Evolutionary conservation across 768 basidiomycete species (phyloP).

Genomic region (Daedalea quercina): DNA sequence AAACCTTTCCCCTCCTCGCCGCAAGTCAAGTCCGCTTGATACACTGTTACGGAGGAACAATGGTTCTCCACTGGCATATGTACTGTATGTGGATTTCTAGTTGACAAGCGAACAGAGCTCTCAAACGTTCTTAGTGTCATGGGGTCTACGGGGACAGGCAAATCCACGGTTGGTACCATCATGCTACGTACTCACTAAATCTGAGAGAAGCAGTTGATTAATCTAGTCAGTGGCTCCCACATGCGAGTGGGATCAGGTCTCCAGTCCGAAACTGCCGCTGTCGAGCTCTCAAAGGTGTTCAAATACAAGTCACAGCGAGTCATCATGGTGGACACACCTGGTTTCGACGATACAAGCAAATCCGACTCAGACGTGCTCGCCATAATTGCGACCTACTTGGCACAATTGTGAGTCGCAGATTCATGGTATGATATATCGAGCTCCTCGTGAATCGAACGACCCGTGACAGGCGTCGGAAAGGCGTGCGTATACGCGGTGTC

Average conservation of each 20-base stretch:
- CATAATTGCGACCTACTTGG: constrained; percentile 10
- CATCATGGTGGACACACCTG: constrained; percentile 12
- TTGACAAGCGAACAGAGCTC: background rate
- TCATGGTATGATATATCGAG: no score
- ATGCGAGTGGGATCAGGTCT: background rate
- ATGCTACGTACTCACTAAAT: no score
- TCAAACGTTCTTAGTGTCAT: constrained; percentile 4
- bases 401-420: constrained; percentile 9
- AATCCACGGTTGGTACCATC: constrained; percentile 9
- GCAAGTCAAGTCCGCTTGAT: no score
- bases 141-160: constrained; percentile 10
- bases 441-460: constrained; percentile 9
- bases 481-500: constrained; percentile 17
- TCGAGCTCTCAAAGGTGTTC: constrained; percentile 2
- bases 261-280: constrained; percentile 5
- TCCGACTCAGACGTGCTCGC: constrained; percentile 14
- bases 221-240: constrained; percentile 9
- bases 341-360: constrained; percentile 14
- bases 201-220: constrained; percentile 10
- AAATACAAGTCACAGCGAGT: background rate
- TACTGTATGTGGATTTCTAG: background rate
- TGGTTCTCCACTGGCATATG: background rate
- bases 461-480: constrained; percentile 13
- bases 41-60: no score
- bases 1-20: no score